Evolutionary conservation across 352 stramenopile genomes (phyloP), one percentile per base, ranked within the genome.

Genomic region (Phytophthora agathidicida): DNA sequence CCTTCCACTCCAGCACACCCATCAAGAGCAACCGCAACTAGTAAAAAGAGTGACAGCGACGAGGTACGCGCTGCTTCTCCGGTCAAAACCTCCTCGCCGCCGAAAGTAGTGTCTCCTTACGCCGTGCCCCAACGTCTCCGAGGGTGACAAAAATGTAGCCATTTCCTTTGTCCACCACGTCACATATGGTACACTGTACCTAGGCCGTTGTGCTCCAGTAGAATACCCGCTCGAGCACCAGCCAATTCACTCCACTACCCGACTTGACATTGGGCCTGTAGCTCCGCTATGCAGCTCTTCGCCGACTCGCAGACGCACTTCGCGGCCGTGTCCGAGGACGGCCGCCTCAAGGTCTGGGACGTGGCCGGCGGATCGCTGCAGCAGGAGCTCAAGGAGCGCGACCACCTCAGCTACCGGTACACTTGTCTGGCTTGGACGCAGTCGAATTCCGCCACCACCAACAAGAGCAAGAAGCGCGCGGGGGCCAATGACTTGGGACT

Each of bases 351-450:
- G 71, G 68, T 95, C 36, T 95, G 84, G 83, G 71, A 95, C 58
- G 73, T 90, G 61, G 73, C 60, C 37, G 83, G 77, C 3, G 80
- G 83, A 24, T 57, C 75, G 24, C 54, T 95, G 50, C 73, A 86
- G 44, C 78, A 86, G 62, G 86, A 95, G 49, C 69, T 93, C 13
- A 88, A 88, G 57, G 83, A 95, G 70, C 80, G 83, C 39, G 83
- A 95, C 59, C 83, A 95, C 65, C 70, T 93, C 31, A 91, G 67
- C 59, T 93, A 93, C 78, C 86, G 81, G 36, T 93, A 91, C 71
- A 95, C 83, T 36, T 74, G 73, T 54, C 61, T 89, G 23, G 76
- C 83, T 13, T 95, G 86, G 86, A 79, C 80, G 20, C 73, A 80
- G 52, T 36, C 58, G n/a, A n/a, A n/a, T n/a, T n/a, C n/a, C n/a